Conservation (phyloP, 495 filamentous ascomycete species). For the Xylaria venustula region DNA sequence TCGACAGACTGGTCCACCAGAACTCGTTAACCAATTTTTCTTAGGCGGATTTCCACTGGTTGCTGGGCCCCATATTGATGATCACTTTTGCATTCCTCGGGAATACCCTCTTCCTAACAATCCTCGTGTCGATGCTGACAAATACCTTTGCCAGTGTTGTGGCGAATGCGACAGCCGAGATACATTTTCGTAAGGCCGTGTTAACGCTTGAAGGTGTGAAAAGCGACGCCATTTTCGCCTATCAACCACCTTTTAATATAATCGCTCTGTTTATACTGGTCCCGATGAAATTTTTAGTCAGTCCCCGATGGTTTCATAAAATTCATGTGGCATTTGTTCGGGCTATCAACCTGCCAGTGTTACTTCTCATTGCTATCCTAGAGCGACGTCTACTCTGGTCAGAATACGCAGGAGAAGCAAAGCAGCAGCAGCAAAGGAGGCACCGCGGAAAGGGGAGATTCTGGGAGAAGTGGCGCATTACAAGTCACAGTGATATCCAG, state of each 20-base stretch:
- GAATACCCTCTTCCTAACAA: constrained; percentile 74
- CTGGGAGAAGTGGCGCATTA: constrained; percentile 50
- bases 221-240: constrained; percentile 69
- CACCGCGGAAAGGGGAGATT: constrained; percentile 31
- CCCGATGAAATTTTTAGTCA: constrained; percentile 63
- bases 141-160: constrained; percentile 69
- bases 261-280: constrained; percentile 61
- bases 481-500: constrained; percentile 63
- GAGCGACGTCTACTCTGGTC: constrained; percentile 54
- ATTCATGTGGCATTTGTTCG: constrained; percentile 67
- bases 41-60: constrained; percentile 59
- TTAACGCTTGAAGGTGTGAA: constrained; percentile 77
- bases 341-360: constrained; percentile 61
- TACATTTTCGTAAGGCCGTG: constrained; percentile 69
- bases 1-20: neutral
- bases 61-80: constrained; percentile 68
- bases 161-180: constrained; percentile 63
- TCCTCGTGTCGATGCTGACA: constrained; percentile 71
- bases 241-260: constrained; percentile 72
- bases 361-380: constrained; percentile 57
- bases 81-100: constrained; percentile 70
- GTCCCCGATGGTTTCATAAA: constrained; percentile 74
- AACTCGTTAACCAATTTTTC: neutral
- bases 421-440: constrained; percentile 22
- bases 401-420: constrained; percentile 20